Evolutionary conservation across 2,329 filamentous ascomycete species (phyloP), one percentile per base, ranked within the genome.

Genomic region (Botrytis medusae): DNA sequence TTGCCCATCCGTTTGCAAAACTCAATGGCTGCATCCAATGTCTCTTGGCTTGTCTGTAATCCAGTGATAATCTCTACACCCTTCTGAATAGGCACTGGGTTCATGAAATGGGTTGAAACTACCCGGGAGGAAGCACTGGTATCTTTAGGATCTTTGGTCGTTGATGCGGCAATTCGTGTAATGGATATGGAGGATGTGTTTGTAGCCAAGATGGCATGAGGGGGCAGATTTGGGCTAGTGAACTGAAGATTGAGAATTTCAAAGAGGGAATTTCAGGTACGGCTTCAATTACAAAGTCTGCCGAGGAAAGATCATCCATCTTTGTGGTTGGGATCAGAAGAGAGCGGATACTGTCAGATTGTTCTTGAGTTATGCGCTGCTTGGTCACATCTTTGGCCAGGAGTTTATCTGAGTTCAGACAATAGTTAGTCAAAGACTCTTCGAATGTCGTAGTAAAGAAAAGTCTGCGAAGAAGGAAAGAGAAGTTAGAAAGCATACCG

Each of bases 171-270:
- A 79, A 99, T 98, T 81, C 92, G 92, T 61, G 96, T 99, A 82
- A 99, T 98, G 74, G 93, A 95, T 81, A 99, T 99, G 75, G 94
- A 97, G n/a, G 94, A 97, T 10, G 96, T 99, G 85, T 99, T 99
- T 75, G 96, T 99, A 8, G 96, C 95, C 51, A 99, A 89, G 79
- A 99, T 93, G 74, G 96, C 90, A 81, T 98, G 94, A 70, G 91
- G 86, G 94, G 91, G 77, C 93, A 95, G 77, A 97, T 90, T 79
- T 92, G 85, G 10, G 95, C 94, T 18, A 99, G 88, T 80, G 92
- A 88, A 76, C 89, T 85, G 84, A 99, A 99, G 77, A 99, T 97
- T 77, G 91, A 90, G 77, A 91, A 90, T 84, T 99, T 99, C 76
- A 99, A 88, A 69, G 91, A 86, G 59, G 93, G 91, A 72, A 97